Percentiles rank a stretch among this genome's conserved stretches.
Evolutionary conservation across 1,139 yeast genomes (phyloP).

Genomic region (Meyerozyma smithsonii): DNA sequence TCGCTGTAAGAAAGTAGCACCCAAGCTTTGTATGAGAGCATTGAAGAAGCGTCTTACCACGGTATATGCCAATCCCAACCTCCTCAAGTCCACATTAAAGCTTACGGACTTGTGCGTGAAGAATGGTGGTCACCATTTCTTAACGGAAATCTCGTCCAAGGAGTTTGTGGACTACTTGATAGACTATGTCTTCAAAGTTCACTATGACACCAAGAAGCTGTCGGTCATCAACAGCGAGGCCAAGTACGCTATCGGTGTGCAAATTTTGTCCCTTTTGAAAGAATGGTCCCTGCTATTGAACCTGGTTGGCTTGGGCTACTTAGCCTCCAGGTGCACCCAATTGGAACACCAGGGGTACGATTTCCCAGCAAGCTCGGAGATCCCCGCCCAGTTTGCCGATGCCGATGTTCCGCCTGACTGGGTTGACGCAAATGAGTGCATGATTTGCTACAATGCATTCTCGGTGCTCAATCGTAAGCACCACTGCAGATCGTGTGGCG

Average conservation of each 20-base stretch:
- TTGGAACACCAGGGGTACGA: constrained; percentile 59
- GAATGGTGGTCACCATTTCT: constrained; percentile 86
- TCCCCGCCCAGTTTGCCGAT: constrained; percentile 58
- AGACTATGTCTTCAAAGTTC: constrained; percentile 34
- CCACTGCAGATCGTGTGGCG: constrained; percentile 97
- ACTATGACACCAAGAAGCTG: constrained; percentile 29
- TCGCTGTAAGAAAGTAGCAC: constrained; percentile 74
- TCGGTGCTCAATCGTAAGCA: constrained; percentile 86
- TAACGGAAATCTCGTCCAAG: constrained; percentile 72
- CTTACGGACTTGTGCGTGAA: constrained; percentile 84
- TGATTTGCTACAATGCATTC: constrained; percentile 84
- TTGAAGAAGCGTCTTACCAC: constrained; percentile 68
- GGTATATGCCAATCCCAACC: constrained; percentile 66
- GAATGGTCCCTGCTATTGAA: constrained; percentile 75
- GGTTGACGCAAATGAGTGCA: constrained; percentile 93
- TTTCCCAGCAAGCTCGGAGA: constrained; percentile 47
- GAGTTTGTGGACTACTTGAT: constrained; percentile 81
- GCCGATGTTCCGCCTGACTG: constrained; percentile 96
- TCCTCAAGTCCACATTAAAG: constrained; percentile 68
- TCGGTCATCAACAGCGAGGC: constrained; percentile 33
- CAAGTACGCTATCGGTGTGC: constrained; percentile 53
- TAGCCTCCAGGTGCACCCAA: constrained; percentile 56
- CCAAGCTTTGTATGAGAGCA: constrained; percentile 81
- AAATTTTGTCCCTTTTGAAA: constrained; percentile 62
- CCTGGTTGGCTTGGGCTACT: constrained; percentile 63